Evolutionary conservation across 495 filamentous ascomycete genomes (phyloP).

Genomic region (Tuber indicum): DNA sequence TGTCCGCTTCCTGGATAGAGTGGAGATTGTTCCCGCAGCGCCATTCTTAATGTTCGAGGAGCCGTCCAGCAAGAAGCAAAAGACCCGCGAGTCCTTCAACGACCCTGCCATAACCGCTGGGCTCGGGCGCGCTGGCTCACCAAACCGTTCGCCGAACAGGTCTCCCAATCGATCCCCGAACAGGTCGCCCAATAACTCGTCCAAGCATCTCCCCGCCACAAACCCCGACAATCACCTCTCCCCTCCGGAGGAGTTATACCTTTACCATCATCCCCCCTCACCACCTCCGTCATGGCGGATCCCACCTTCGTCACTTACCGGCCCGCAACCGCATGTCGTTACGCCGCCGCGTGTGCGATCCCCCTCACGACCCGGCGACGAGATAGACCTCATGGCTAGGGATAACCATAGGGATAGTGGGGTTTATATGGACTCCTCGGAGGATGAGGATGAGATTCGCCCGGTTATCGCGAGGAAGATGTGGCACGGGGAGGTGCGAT

Average conservation of each 20-base stretch:
- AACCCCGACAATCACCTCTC: conserved; percentile 28
- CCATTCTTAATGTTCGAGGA: conserved; percentile 12
- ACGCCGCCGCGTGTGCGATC: conserved; percentile 39
- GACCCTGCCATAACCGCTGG: conserved; percentile 36
- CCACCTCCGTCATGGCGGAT: conserved; percentile 40
- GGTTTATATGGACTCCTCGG: conserved; percentile 32
- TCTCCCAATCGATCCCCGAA: conserved; percentile 28
- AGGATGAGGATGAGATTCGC: conserved; percentile 31
- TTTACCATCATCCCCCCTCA: conserved; percentile 31
- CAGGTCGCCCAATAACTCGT: conserved; percentile 34
- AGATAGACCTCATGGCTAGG: conserved; percentile 37
- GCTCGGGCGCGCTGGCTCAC: conserved; percentile 37
- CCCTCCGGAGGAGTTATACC: conserved; percentile 33
- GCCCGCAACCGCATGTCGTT: conserved; percentile 36
- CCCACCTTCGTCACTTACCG: conserved; percentile 35
- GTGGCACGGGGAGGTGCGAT: conserved; percentile 41
- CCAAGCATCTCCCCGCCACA: conserved; percentile 24
- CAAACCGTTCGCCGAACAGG: conserved; percentile 31
- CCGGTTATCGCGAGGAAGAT: conserved; percentile 40
- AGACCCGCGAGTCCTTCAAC: conserved; percentile 25
- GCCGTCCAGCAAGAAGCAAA: conserved; percentile 34
- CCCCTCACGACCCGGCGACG: conserved; percentile 29
- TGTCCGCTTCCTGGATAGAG: conserved; percentile 39
- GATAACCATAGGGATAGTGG: conserved; percentile 31
- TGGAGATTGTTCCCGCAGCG: conserved; percentile 35